These are phyloP conservation scores for Setaria italica DNA, from an alignment of 202 grass and related monocot species.

Conservation along the genomic window DNA sequence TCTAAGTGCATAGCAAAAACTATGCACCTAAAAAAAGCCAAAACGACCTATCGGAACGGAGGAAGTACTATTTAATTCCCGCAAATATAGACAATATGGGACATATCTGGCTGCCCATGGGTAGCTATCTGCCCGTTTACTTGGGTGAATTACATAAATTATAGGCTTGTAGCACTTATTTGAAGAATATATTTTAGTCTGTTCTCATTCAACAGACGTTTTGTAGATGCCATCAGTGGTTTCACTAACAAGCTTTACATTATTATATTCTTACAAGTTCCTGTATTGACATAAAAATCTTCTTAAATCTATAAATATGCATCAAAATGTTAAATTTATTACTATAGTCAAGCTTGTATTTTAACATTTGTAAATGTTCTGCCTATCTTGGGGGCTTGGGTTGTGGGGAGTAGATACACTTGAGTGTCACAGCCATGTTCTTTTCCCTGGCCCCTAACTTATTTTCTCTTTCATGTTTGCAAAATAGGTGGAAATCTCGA, in stretches of 20 bases:
- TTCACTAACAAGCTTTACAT: background rate
- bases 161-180: background rate
- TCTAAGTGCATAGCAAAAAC: too few relatives aligned
- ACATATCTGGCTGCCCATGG: background rate
- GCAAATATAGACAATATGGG: background rate
- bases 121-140: background rate
- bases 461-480: constrained; percentile 41
- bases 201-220: background rate
- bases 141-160: too few relatives aligned
- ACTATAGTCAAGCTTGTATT: background rate
- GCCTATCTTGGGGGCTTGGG: background rate
- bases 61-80: background rate
- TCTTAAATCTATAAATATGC: background rate
- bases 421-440: background rate
- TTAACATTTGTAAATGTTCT: background rate
- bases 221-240: background rate
- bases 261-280: background rate
- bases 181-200: background rate
- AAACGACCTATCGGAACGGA: too few relatives aligned
- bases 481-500: constrained; percentile 88
- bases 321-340: background rate
- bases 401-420: background rate
- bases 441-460: background rate
- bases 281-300: background rate
- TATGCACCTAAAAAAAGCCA: too few relatives aligned